Conservation (phyloP, 805 yeast species). For the Lachancea waltii region DNA sequence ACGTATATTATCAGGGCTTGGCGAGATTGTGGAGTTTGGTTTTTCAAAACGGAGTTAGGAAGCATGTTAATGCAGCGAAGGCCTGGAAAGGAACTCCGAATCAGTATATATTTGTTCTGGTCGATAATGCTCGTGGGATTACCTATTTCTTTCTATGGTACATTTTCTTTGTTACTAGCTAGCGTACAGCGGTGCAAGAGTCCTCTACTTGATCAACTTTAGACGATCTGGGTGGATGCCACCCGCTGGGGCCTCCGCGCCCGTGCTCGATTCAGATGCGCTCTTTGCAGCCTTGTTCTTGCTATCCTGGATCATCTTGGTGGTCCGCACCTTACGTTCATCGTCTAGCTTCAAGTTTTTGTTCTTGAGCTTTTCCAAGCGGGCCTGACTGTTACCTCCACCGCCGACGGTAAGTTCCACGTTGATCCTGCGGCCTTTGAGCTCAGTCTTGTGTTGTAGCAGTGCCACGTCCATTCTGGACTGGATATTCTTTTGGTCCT, state of each 20-base stretch:
- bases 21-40: no score
- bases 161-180: no score
- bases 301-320: conserved; percentile 39
- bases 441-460: conserved; percentile 67
- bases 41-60: no score
- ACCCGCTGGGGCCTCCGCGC: conserved; percentile 52
- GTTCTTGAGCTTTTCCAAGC: conserved; percentile 63
- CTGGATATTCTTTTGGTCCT: conserved; percentile 49
- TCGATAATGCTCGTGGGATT: no score
- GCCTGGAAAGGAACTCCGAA: no score
- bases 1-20: no score
- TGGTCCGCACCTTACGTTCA: conserved; percentile 57
- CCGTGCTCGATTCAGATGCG: neutral
- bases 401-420: conserved; percentile 98
- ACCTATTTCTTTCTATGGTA: no score
- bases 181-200: no score
- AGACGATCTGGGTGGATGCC: conserved; percentile 15
- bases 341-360: conserved; percentile 71
- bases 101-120: no score
- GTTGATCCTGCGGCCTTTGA: conserved; percentile 74
- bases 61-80: no score
- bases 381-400: conserved; percentile 77
- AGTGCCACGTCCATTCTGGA: conserved; percentile 79
- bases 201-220: conserved; percentile 1
- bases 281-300: conserved; percentile 30